Conservation (phyloP, 345 rosid species). For the Brassica juncea region DNA sequence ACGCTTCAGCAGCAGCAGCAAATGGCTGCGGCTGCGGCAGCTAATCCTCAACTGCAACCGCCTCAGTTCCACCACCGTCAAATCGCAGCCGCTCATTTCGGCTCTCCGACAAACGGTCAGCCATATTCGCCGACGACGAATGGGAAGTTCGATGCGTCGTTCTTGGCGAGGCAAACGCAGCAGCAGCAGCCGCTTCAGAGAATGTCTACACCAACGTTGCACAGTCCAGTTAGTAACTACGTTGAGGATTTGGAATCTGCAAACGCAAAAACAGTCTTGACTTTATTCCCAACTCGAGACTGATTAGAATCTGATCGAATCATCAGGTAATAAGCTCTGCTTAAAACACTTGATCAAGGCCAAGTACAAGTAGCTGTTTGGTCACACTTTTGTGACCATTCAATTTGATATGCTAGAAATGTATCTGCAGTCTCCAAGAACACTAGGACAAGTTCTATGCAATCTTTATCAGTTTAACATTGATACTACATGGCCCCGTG, state of each 20-base stretch:
- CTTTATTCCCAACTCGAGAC: constrained; percentile 91
- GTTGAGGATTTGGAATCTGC: constrained; percentile 80
- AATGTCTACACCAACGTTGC: constrained; percentile 61
- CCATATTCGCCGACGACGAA: constrained; percentile 47
- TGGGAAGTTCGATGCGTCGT: constrained; percentile 76
- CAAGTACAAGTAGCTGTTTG: neutral
- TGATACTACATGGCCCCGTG: neutral
- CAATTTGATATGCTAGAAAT: neutral
- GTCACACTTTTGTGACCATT: neutral
- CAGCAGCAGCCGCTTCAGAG: constrained; percentile 54
- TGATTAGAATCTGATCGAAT: constrained; percentile 42
- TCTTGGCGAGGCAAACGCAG: constrained; percentile 54
- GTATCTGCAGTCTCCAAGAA: neutral
- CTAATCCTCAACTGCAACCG: constrained; percentile 63
- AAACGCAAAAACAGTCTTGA: constrained; percentile 76
- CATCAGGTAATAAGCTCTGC: constrained; percentile 20
- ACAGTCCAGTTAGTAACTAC: constrained; percentile 46
- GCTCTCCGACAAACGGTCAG: constrained; percentile 42
- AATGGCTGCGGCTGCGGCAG: constrained; percentile 68
- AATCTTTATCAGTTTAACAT: constrained; percentile 5
- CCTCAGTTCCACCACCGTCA: constrained; percentile 70
- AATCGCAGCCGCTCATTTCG: constrained; percentile 56
- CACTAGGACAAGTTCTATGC: constrained; percentile 13
- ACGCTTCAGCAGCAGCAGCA: constrained; percentile 80
- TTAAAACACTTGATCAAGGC: neutral